A percentile compares a stretch with the other conserved stretches of the same genome.
phyloP scores from a whole-genome alignment of 2,329 filamentous ascomycete genomes.

The Chrysoporthe cubensis region DNA sequence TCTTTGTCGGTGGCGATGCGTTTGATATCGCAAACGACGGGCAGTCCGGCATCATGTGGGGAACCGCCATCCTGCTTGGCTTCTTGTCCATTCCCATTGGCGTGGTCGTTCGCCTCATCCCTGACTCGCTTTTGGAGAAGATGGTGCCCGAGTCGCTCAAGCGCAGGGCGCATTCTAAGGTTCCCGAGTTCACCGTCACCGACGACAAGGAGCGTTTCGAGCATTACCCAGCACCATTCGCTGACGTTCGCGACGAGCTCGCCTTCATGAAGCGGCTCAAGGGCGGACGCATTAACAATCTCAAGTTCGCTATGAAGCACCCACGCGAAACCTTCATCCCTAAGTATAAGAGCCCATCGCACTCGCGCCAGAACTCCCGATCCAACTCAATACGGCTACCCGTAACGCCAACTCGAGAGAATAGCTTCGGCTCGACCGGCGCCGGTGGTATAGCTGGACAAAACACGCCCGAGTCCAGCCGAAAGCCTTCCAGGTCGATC shows the following conservation, averaged over 20 bases:
- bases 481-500: slow-evolving; percentile 69
- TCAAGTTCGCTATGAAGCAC: slow-evolving; percentile 78
- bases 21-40: slow-evolving; percentile 69
- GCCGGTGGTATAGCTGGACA: slow-evolving; percentile 29
- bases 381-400: slow-evolving; percentile 66
- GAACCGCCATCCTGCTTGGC: slow-evolving; percentile 81
- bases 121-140: slow-evolving; percentile 67
- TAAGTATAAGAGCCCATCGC: slow-evolving; percentile 65
- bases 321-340: slow-evolving; percentile 71
- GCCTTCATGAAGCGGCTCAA: slow-evolving; percentile 79
- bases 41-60: slow-evolving; percentile 81
- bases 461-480: slow-evolving; percentile 56
- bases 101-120: slow-evolving; percentile 78
- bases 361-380: slow-evolving; percentile 64
- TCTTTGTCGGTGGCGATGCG: slow-evolving; percentile 81
- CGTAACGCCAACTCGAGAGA: slow-evolving; percentile 64
- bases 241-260: slow-evolving; percentile 79
- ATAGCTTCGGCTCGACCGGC: slow-evolving; percentile 53
- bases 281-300: slow-evolving; percentile 78
- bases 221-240: slow-evolving; percentile 71
- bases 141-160: slow-evolving; percentile 59
- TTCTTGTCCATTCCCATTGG: slow-evolving; percentile 85
- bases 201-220: slow-evolving; percentile 67
- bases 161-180: slow-evolving; percentile 47
- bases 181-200: slow-evolving; percentile 62